Base-by-base conservation (phyloP, 1,284 basidiomycete genomes). In the Laetiporus sulphureus region DNA sequence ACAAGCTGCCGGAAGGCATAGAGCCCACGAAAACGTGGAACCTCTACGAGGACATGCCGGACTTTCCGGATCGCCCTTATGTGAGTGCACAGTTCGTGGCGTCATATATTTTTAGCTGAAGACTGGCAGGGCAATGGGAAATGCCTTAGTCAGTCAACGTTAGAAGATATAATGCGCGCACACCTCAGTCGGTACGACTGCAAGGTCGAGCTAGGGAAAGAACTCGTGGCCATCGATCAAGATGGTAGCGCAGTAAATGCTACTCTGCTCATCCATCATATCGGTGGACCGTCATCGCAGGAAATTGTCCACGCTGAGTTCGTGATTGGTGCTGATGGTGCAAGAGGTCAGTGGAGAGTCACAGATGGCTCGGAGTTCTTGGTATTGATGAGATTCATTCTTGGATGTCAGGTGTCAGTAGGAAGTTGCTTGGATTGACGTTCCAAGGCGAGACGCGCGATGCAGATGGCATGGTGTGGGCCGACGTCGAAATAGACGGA, bases 241-340 rank as follows among this genome's bases (percentile, higher is more conserved):
- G 25, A 47, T 18, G 38, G 34, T 1, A 51, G 60, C 18, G 31
- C 25, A 10, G 58, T 63, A 19, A 25, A 38, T 13, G 44, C 36
- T 11, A 32, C 40, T 3, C 5, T 52, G 13, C 24, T 44, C 15
- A 46, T 41, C 31, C 37, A 29, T 1, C 31, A 23, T 13, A 39
- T 16, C 21, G n/a, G n/a, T n/a, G n/a, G n/a, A n/a, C 12, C 13
- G n/a, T 41, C 42, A 32, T 23, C 12, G 6, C 4, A 5, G 2
- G 40, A 47, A 19, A 45, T 21, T 47, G 39, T 54, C 19, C 15
- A 38, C 5, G 41, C 39, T 19, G 41, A 38, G 7, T 64, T 42
- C 21, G 24, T 67, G 5, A 45, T 66, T 7, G 65, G 64, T 3
- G 53, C 62, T 7, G 64, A 67, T 48, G 65, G 65, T 10, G 64